Percentiles rank a stretch among this genome's conserved stretches.
Evolutionary conservation across 768 basidiomycete species (phyloP).

Genomic region (Suillus decipiens): DNA sequence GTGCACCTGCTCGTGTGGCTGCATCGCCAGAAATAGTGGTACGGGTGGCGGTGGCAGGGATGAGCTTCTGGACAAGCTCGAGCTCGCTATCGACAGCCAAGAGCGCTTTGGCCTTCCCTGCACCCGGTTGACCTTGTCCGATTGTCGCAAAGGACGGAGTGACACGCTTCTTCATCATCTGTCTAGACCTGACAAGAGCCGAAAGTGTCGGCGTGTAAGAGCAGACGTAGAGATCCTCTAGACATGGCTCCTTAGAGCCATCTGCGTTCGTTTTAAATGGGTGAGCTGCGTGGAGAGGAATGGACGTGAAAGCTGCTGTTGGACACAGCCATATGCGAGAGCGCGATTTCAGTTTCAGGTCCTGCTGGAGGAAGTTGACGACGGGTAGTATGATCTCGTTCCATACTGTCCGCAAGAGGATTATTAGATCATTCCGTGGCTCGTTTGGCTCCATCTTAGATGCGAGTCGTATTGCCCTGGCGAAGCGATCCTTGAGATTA

Average conservation of each 20-base stretch:
- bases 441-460: constrained; percentile 18
- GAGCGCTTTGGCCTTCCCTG: background rate
- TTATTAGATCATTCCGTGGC: constrained; percentile 6
- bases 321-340: constrained; percentile 17
- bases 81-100: constrained; percentile 8
- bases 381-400: constrained; percentile 4
- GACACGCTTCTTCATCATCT: background rate
- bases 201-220: constrained; percentile 16
- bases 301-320: constrained; percentile 9
- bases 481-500: constrained; percentile 13
- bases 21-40: background rate
- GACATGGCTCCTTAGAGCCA: background rate
- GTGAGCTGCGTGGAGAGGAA: constrained; percentile 27
- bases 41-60: constrained; percentile 9
- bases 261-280: constrained; percentile 23
- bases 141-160: constrained; percentile 5
- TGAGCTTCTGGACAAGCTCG: constrained; percentile 19
- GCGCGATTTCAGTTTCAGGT: rapidly evolving
- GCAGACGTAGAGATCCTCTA: constrained; percentile 11
- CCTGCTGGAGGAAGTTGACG: background rate
- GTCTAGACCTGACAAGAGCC: constrained; percentile 15
- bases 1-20: constrained; percentile 5
- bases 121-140: constrained; percentile 6
- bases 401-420: constrained; percentile 5
- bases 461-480: constrained; percentile 11